A percentile compares a stretch with the other conserved stretches of the same genome.
These are phyloP conservation scores for Excoecaria cochinchinensis DNA, from an alignment of 345 rosid species.

Conservation along the genomic window DNA sequence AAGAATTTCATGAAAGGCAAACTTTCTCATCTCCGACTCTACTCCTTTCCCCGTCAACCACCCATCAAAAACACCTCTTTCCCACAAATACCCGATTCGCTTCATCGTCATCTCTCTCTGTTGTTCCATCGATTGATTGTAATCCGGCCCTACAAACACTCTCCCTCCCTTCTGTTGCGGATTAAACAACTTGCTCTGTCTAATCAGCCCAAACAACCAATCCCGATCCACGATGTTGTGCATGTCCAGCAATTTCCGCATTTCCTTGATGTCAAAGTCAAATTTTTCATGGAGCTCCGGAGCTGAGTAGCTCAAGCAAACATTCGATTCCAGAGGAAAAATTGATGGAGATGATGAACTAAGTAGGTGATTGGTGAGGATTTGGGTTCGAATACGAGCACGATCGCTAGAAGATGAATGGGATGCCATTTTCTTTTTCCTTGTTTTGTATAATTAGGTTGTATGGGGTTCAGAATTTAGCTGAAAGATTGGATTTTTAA, in stretches of 20 bases:
- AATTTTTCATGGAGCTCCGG: constrained; percentile 59
- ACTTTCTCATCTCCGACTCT: constrained; percentile 57
- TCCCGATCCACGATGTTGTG: constrained; percentile 74
- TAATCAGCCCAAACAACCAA: constrained; percentile 69
- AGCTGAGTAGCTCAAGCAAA: constrained; percentile 58
- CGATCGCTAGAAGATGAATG: constrained; percentile 32
- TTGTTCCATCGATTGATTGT: constrained; percentile 88
- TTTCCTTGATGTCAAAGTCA: constrained; percentile 55
- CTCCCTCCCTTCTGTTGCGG: constrained; percentile 63
- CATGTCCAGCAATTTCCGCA: constrained; percentile 68
- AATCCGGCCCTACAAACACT: constrained; percentile 71
- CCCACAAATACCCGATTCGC: constrained; percentile 55
- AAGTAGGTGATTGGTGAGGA: constrained; percentile 59
- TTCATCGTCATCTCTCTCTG: constrained; percentile 84
- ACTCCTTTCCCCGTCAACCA: constrained; percentile 67
- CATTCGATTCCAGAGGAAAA: constrained; percentile 27
- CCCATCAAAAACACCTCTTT: constrained; percentile 62
- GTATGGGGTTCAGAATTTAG: neutral
- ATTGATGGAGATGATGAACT: constrained; percentile 19
- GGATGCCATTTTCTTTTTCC: constrained; percentile 2
- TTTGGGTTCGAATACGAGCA: constrained; percentile 46
- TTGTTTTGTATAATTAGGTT: neutral
- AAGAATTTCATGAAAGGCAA: constrained; percentile 56
- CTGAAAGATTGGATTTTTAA: neutral
- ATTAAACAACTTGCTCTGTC: constrained; percentile 68